Evolutionary conservation across 768 basidiomycete genomes (phyloP).

Genomic region (Austroboletus eburneus): DNA sequence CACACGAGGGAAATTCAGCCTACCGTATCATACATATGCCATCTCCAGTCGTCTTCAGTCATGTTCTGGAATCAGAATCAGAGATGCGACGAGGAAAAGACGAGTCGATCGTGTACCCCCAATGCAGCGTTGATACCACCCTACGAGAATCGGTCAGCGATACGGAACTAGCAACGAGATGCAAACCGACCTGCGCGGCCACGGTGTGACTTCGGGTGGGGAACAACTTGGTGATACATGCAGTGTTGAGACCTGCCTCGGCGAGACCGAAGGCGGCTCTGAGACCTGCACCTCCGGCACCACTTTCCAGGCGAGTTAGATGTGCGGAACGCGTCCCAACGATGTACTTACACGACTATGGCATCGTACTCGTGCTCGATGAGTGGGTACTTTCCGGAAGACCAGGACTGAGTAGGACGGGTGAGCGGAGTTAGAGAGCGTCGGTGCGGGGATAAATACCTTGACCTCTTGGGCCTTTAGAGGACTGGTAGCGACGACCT

Average conservation of each 20-base stretch:
- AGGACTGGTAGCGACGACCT: conserved; percentile 66
- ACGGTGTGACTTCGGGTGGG: conserved; percentile 98
- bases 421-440: conserved; percentile 2
- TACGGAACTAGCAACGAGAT: neutral
- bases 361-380: conserved; percentile 99
- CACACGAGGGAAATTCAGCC: conserved; percentile 25
- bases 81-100: conserved; percentile 5
- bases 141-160: conserved; percentile 35
- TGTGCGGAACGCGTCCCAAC: neutral
- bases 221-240: conserved; percentile 98
- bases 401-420: conserved; percentile 51
- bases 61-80: conserved; percentile 61
- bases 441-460: conserved; percentile 37
- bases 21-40: conserved; percentile 98
- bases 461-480: conserved; percentile 80
- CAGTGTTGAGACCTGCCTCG: conserved; percentile 97
- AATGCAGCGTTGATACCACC: conserved; percentile 98
- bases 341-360: conserved; percentile 86
- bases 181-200: conserved; percentile 76
- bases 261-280: conserved; percentile 98
- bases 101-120: conserved; percentile 53
- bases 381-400: conserved; percentile 87
- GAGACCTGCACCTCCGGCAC: conserved; percentile 97
- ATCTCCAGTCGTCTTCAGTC: conserved; percentile 99
- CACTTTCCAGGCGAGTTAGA: conserved; percentile 46